phyloP scores from a whole-genome alignment of 106 monocot species.

The Dioscorea zingiberensis region DNA sequence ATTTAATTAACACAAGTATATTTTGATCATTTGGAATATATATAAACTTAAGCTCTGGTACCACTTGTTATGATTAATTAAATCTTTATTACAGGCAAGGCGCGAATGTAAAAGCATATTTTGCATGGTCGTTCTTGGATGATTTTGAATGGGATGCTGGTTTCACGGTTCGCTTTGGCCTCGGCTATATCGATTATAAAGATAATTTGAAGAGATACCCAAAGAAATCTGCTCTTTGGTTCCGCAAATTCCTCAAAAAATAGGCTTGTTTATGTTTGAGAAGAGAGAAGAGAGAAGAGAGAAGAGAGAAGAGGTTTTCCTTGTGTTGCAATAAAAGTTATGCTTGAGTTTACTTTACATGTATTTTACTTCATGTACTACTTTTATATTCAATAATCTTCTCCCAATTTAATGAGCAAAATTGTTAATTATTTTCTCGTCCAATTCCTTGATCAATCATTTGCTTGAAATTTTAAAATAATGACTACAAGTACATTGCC shows the following conservation, averaged over 20 bases:
- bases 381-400: neutral
- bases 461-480: too few species aligned
- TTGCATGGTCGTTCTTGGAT: conserved; percentile 9
- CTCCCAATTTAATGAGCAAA: neutral
- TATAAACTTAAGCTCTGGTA: too few species aligned
- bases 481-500: too few species aligned
- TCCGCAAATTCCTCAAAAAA: conserved; percentile 9
- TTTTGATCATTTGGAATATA: too few species aligned
- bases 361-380: too few species aligned
- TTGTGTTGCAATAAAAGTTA: too few species aligned
- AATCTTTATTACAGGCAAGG: neutral
- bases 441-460: too few species aligned
- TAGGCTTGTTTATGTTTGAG: neutral
- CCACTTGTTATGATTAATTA: neutral
- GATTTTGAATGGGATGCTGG: conserved; percentile 7
- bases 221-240: conserved; percentile 15
- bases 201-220: conserved; percentile 14
- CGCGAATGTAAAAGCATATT: conserved; percentile 6
- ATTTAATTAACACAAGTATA: too few species aligned
- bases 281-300: too few species aligned
- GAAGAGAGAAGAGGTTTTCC: too few species aligned
- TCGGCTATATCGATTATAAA: conserved; percentile 3
- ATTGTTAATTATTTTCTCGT: neutral
- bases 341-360: too few species aligned
- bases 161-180: conserved; percentile 3